These are phyloP conservation scores for Saksenaea oblongispora DNA, from an alignment of 371 early-diverging fungal species.

Conservation along the genomic window DNA sequence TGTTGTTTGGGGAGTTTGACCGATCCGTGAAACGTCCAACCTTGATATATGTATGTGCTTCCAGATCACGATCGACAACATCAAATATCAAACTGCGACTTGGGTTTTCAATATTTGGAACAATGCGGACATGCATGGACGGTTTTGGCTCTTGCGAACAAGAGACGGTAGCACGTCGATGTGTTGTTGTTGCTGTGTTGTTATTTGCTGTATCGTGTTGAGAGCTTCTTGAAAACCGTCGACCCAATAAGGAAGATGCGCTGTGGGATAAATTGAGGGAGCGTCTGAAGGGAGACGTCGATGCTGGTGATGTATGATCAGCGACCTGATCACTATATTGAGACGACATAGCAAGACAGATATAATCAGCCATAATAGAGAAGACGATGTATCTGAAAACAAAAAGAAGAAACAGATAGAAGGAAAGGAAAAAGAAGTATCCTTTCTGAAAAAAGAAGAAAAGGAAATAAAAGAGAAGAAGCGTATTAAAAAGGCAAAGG, in stretches of 20 bases:
- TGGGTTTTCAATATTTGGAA: constrained; percentile 75
- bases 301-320: not conserved
- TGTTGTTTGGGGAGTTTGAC: constrained; percentile 58
- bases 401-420: not conserved
- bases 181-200: not conserved
- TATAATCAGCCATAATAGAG: constrained; percentile 20
- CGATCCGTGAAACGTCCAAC: constrained; percentile 84
- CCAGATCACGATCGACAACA: constrained; percentile 78
- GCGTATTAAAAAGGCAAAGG: not conserved
- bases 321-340: constrained; percentile 13
- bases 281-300: constrained; percentile 6
- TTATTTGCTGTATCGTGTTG: not conserved
- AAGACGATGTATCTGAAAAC: not conserved
- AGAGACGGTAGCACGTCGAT: not conserved
- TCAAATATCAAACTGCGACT: constrained; percentile 78
- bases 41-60: constrained; percentile 68
- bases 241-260: constrained; percentile 7
- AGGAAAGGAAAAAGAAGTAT: not conserved
- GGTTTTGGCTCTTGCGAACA: not conserved
- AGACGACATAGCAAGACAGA: constrained; percentile 20
- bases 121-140: constrained; percentile 66
- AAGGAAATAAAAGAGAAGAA: not conserved
- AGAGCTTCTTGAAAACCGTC: constrained; percentile 13
- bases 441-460: not conserved
- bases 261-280: constrained; percentile 20